Evolutionary conservation across 2,329 filamentous ascomycete genomes (phyloP).

Genomic region (Zymoseptoria passerinii): DNA sequence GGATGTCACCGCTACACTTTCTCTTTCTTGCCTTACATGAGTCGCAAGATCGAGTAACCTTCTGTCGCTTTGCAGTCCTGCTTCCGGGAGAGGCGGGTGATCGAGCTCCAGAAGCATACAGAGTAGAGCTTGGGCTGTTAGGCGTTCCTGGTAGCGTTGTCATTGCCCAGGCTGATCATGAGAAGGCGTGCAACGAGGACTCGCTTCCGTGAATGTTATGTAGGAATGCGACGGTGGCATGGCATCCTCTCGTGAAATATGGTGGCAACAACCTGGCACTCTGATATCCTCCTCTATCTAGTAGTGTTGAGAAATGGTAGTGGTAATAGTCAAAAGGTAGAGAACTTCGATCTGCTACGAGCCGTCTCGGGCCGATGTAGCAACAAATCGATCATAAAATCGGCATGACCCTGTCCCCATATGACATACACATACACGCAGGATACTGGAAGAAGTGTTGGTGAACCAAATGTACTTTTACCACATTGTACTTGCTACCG

Average conservation of each 20-base stretch:
- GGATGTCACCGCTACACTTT: conserved; percentile 34
- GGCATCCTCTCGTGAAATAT: neutral
- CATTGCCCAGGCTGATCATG: neutral
- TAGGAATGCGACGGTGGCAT: neutral
- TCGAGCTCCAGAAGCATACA: neutral
- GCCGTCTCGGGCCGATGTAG: too few relatives aligned
- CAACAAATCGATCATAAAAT: too few relatives aligned
- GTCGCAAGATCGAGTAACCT: conserved; percentile 27
- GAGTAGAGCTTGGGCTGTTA: neutral
- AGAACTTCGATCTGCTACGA: too few relatives aligned
- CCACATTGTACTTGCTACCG: too few relatives aligned
- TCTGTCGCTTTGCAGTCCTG: conserved; percentile 14
- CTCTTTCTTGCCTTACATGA: conserved; percentile 32
- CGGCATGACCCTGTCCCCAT: too few relatives aligned
- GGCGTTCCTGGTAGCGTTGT: neutral
- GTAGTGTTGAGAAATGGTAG: too few relatives aligned
- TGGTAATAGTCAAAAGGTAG: too few relatives aligned
- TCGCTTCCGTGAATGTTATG: neutral
- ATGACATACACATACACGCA: too few relatives aligned
- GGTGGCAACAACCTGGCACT: neutral
- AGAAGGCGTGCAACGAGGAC: neutral
- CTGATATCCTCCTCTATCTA: too few relatives aligned
- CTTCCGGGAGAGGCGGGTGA: neutral
- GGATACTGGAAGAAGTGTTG: too few relatives aligned
- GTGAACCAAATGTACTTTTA: too few relatives aligned